Conservation (phyloP, 306 rosid species). For the Psophocarpus tetragonolobus region DNA sequence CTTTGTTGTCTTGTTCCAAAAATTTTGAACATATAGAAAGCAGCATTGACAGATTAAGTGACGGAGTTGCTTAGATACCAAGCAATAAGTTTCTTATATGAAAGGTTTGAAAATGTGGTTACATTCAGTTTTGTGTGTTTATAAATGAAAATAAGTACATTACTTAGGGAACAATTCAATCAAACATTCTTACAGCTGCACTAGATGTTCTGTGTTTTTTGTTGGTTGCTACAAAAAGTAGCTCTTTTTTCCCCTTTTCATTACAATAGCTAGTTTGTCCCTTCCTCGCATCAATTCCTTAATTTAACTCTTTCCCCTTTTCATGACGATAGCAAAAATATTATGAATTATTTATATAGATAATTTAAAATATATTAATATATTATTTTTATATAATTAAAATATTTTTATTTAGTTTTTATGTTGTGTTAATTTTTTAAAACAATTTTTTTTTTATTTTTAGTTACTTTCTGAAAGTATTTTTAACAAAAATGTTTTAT, state of each 20-base stretch:
- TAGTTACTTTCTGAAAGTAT: too few relatives aligned
- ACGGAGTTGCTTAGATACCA: conserved; percentile 18
- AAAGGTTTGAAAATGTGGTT: neutral
- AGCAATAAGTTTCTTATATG: neutral
- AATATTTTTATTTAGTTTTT: too few relatives aligned
- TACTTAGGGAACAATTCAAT: neutral
- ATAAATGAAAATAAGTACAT: neutral
- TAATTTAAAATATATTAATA: too few relatives aligned
- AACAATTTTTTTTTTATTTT: too few relatives aligned
- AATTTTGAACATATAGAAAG: neutral
- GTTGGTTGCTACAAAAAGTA: neutral
- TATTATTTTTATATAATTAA: too few relatives aligned
- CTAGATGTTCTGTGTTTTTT: neutral
- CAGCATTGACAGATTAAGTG: neutral
- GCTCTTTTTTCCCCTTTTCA: too few relatives aligned
- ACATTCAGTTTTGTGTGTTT: neutral
- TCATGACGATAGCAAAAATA: too few relatives aligned
- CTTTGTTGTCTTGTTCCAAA: neutral
- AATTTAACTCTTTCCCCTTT: too few relatives aligned
- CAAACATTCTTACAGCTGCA: neutral
- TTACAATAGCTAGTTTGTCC: neutral
- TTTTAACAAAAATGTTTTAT: too few relatives aligned
- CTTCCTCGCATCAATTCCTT: neutral
- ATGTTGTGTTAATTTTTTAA: too few relatives aligned
- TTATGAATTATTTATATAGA: too few relatives aligned